These are phyloP conservation scores for Ilyonectria robusta DNA, from an alignment of 2,329 filamentous ascomycete species.

Conservation along the genomic window DNA sequence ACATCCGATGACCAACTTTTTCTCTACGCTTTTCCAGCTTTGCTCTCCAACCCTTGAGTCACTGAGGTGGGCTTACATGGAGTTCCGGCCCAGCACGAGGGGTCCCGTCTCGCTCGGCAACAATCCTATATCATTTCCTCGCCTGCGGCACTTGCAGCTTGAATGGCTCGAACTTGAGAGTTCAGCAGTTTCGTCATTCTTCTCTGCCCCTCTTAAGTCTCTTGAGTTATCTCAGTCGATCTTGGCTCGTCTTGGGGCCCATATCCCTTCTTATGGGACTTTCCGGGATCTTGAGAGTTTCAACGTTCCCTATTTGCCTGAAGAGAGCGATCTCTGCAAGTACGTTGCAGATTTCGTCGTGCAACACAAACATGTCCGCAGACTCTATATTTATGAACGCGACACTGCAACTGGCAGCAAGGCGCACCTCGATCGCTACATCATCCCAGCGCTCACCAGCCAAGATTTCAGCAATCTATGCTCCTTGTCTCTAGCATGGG, in stretches of 20 bases:
- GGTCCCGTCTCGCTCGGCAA: background rate
- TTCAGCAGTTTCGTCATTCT: background rate
- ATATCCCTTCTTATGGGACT: background rate
- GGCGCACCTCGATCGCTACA: constrained; percentile 6
- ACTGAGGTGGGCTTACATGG: constrained; percentile 6
- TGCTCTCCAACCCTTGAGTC: constrained; percentile 30
- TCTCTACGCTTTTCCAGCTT: constrained; percentile 14
- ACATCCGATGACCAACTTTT: constrained; percentile 9
- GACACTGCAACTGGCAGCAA: rapidly evolving
- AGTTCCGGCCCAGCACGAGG: background rate
- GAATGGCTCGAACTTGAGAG: background rate
- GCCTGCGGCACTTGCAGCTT: constrained; percentile 10
- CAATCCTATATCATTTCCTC: constrained; percentile 12
- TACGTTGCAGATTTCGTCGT: constrained; percentile 17
- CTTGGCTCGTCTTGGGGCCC: background rate
- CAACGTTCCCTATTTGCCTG: background rate
- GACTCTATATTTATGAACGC: constrained; percentile 16
- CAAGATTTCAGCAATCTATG: constrained; percentile 14
- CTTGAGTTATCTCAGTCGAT: background rate
- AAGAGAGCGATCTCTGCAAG: constrained; percentile 1
- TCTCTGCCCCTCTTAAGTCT: constrained; percentile 9
- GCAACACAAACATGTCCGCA: constrained; percentile 1
- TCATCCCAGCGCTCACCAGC: constrained; percentile 26
- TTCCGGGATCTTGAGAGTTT: constrained; percentile 30
- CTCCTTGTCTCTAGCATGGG: constrained; percentile 30